Evolutionary conservation across 495 filamentous ascomycete genomes (phyloP), one percentile per base, ranked within the genome.

Genomic region (Pseudevernia furfuracea): DNA sequence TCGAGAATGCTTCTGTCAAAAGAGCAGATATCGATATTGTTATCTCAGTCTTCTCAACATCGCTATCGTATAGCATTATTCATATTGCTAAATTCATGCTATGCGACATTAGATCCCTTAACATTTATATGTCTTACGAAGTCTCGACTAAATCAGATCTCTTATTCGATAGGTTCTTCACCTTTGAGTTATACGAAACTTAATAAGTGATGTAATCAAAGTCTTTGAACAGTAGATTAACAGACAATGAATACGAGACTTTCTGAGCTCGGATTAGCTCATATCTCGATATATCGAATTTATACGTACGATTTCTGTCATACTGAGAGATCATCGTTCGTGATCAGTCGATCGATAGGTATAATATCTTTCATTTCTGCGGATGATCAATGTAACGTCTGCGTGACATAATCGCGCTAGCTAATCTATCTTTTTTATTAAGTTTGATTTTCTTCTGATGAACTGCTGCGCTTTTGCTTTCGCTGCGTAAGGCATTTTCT

Each of bases 321-420:
- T 34, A 34, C 7, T 34, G 7, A 34, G 7, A 34, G 34, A 7
- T 7, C 7, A 34, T 34, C 3, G 7, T 34, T 34, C 7, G 7
- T 34, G 7, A 34, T 60, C 28, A 30, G 17, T 67, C 37, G 53
- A 70, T 57, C 15, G 38, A 65, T 70, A 68, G 17, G 37, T 65
- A 65, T 70, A 70, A 64, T 68, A 70, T 55, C 66, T 69, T 44
- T 62, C 52, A 52, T 59, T 62, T 59, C 53, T 68, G 44, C 65
- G 60, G 44, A 70, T 68, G 37, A 68, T 63, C n/a, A 68, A 58
- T 55, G 46, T 34, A 66, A 67, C 25, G 38, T 69, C 61, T 55
- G 34, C 56, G 39, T 63, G 48, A 65, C 37, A 69, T 25, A 69
- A 60, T 43, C 67, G 46, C 34, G 65, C 58, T 12, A 69, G 60